phyloP scores from a whole-genome alignment of 2,329 filamentous ascomycete species.

The Nemania diffusa region DNA sequence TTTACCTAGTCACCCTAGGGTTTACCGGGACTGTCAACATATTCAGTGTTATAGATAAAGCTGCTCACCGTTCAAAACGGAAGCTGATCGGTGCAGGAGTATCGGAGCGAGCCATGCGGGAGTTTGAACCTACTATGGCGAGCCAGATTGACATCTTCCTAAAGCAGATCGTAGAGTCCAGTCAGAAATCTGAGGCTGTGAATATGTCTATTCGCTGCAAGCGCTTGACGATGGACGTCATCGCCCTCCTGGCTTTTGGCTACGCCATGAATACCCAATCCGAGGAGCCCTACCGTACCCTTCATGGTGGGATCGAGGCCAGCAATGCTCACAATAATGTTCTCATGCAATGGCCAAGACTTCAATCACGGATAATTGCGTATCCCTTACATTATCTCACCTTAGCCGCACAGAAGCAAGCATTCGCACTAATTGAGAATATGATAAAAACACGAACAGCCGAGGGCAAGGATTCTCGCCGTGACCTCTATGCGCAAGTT shows the following conservation, averaged over 20 bases:
- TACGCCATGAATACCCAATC: constrained; percentile 37
- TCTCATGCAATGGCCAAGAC: constrained; percentile 35
- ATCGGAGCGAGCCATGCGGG: constrained; percentile 36
- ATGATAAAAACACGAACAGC: constrained; percentile 38
- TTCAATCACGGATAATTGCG: constrained; percentile 29
- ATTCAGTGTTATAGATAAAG: constrained; percentile 34
- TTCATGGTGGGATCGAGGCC: constrained; percentile 27
- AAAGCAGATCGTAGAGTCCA: constrained; percentile 25
- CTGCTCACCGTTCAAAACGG: constrained; percentile 30
- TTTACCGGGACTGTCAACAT: constrained; percentile 31
- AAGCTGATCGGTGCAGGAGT: constrained; percentile 34
- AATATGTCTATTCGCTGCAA: constrained; percentile 35
- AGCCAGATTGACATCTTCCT: constrained; percentile 38
- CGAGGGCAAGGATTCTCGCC: constrained; percentile 27
- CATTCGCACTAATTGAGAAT: constrained; percentile 34
- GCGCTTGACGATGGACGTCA: constrained; percentile 36
- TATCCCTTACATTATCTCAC: constrained; percentile 32
- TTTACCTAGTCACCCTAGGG: constrained; percentile 35
- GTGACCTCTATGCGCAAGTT: constrained; percentile 39
- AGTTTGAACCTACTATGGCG: constrained; percentile 37
- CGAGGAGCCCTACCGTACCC: constrained; percentile 30
- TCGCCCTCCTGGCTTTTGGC: constrained; percentile 39
- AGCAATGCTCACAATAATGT: constrained; percentile 32
- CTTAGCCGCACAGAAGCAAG: constrained; percentile 29
- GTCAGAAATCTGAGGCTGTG: constrained; percentile 22